Evolutionary conservation across 768 basidiomycete species (phyloP), one percentile per base, ranked within the genome.

Genomic region (Leccinum longicurvipes): DNA sequence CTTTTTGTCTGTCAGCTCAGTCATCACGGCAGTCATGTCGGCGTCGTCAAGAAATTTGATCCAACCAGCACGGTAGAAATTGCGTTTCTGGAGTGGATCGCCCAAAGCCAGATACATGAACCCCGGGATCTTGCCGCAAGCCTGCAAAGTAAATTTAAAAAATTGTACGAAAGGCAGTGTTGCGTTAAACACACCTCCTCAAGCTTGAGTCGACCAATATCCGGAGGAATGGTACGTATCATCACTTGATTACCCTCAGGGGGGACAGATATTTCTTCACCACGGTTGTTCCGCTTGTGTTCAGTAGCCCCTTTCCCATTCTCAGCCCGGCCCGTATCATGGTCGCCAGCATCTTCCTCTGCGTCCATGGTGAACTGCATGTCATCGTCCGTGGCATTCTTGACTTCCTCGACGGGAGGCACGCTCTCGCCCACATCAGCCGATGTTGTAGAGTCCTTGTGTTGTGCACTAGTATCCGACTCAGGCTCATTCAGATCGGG

Each of bases 1-100:
- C 84, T 94, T 95, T 68, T 87, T 88, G 63, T 93, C 91, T 51
- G 89, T 82, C 46, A 98, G 63, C 62, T 90, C 86, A 36, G 76
- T 64, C 73, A 95, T 82, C 6, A 91, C 86, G 15, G 73, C 64
- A 2, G 77, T 65, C 83, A 98, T 92, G 63, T 97, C 91, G 10
- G 87, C 84, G 60, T 93, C 92, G 29, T 92, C 90, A 41, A 74
- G 76, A 68, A 95, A 97, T 60, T 84, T 85, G 56, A 97, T 77
- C 94, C 95, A 98, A 12, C 93, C 96, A 2, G 93, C 91, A 29
- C 96, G 90, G 68, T 96, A 93, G 69, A 90, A 98, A 63, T 90
- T 91, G 56, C 93, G 86, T 73, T 95, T 95, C 71, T 93, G 91
- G 41, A 92, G 73, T 10, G 96, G 95, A 61, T 98, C 95, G 25